phyloP scores from a whole-genome alignment of 2,329 filamentous ascomycete genomes.

The Cryphonectria radicalis region DNA sequence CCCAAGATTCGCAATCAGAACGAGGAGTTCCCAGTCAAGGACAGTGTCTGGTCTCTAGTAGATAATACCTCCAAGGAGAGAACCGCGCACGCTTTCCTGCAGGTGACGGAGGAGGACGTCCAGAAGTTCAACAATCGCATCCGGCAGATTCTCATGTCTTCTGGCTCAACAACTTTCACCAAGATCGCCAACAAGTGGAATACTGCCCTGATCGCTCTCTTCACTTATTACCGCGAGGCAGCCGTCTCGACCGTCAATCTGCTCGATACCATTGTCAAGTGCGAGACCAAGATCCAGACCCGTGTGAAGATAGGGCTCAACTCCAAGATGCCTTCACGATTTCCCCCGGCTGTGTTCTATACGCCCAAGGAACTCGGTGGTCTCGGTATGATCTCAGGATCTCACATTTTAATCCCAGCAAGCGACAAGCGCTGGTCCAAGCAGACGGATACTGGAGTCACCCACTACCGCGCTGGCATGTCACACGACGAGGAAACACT shows the following conservation, averaged over 20 bases:
- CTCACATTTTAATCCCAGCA: slow-evolving; percentile 94
- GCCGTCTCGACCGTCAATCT: slow-evolving; percentile 94
- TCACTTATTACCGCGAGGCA: slow-evolving; percentile 98
- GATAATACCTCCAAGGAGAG: slow-evolving; percentile 97
- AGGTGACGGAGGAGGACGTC: slow-evolving; percentile 97
- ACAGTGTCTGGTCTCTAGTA: slow-evolving; percentile 96
- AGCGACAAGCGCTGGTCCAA: slow-evolving; percentile 99
- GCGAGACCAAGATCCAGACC: slow-evolving; percentile 99
- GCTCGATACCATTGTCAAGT: slow-evolving; percentile 97
- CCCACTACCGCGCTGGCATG: slow-evolving; percentile 97
- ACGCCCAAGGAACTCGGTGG: slow-evolving; percentile 97
- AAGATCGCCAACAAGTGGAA: slow-evolving; percentile 99
- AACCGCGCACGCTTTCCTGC: slow-evolving; percentile 94
- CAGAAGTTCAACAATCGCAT: slow-evolving; percentile 99
- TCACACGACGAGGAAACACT: slow-evolving; percentile 96
- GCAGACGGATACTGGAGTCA: slow-evolving; percentile 96
- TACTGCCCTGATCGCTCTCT: slow-evolving; percentile 92
- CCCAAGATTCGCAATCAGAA: slow-evolving; percentile 95
- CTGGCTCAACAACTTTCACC: slow-evolving; percentile 98
- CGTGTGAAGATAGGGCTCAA: slow-evolving; percentile 98
- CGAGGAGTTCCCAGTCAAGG: slow-evolving; percentile 96
- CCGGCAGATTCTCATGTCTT: slow-evolving; percentile 98
- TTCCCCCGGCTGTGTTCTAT: slow-evolving; percentile 97
- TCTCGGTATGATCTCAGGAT: slow-evolving; percentile 98
- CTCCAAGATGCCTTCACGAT: slow-evolving; percentile 99